Percentiles rank a stretch among this genome's conserved stretches.
These are phyloP conservation scores for Apiospora malaysiana DNA, from an alignment of 2,329 filamentous ascomycete genomes.

Conservation along the genomic window DNA sequence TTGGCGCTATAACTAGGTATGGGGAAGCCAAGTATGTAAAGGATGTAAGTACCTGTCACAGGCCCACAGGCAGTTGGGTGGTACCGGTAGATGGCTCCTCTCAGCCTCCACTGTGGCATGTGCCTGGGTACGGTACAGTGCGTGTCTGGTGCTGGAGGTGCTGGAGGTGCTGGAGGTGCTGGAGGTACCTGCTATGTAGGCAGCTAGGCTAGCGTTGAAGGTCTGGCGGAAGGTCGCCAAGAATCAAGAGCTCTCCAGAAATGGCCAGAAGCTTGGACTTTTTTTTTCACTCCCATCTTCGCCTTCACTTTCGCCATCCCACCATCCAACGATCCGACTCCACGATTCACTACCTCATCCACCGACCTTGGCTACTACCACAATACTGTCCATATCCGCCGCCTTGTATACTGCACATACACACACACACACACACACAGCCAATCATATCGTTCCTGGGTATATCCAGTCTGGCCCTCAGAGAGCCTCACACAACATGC, in stretches of 20 bases:
- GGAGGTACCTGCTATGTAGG: too few species aligned
- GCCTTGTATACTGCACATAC: neutral
- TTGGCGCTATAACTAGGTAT: neutral
- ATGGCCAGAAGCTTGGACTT: constrained; percentile 10
- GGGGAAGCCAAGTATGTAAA: neutral
- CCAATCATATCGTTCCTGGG: neutral
- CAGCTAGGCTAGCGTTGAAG: too few species aligned
- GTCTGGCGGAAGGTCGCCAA: too few species aligned
- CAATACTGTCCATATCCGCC: neutral
- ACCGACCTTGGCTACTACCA: neutral
- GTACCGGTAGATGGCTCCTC: too few species aligned
- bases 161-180: too few species aligned
- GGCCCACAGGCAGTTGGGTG: neutral
- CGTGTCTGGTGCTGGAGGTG: neutral
- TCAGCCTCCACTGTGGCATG: neutral
- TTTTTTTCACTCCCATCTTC: neutral
- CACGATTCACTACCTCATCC: neutral
- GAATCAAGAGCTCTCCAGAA: constrained; percentile 7
- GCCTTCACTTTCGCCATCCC: neutral
- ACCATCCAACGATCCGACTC: neutral
- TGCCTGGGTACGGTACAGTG: neutral
- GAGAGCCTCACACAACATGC: constrained; percentile 28
- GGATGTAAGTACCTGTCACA: neutral
- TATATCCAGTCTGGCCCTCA: too few species aligned
- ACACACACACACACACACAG: too few species aligned